Evolutionary conservation across 805 yeast species (phyloP).

Genomic region (Saccharomycopsis sp.): DNA sequence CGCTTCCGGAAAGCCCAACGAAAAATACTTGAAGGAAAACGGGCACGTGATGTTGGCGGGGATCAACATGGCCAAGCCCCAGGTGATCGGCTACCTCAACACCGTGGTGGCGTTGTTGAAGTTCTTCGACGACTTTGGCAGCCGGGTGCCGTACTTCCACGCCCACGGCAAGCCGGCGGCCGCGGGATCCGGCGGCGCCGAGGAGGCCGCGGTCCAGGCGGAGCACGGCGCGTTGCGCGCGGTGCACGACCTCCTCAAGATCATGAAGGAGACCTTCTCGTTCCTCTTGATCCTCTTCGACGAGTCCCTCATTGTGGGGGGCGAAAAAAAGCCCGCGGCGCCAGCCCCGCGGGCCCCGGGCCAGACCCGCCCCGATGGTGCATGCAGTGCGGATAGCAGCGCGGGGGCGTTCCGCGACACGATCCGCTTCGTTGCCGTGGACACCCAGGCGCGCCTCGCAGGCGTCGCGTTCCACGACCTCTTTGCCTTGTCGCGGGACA

Average conservation of each 20-base stretch:
- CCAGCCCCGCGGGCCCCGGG: slow-evolving; percentile 22
- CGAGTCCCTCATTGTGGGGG: slow-evolving; percentile 43
- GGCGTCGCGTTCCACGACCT: slow-evolving; percentile 66
- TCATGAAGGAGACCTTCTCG: slow-evolving; percentile 85
- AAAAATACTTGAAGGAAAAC: slow-evolving; percentile 29
- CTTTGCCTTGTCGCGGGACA: slow-evolving; percentile 58
- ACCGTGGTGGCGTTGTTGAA: slow-evolving; percentile 40
- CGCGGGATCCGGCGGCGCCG: slow-evolving; percentile 20
- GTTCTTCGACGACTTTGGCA: slow-evolving; percentile 38
- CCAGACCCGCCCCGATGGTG: not conserved
- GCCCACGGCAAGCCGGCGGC: slow-evolving; percentile 6
- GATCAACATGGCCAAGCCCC: slow-evolving; percentile 37
- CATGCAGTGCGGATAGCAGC: slow-evolving; percentile 29
- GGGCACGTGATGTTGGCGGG: slow-evolving; percentile 32
- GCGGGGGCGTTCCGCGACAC: slow-evolving; percentile 50
- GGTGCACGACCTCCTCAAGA: slow-evolving; percentile 61
- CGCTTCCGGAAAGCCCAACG: slow-evolving; percentile 28
- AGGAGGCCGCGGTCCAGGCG: slow-evolving; percentile 74
- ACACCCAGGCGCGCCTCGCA: slow-evolving; percentile 62
- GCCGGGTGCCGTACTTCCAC: slow-evolving; percentile 36
- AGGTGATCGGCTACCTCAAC: slow-evolving; percentile 41
- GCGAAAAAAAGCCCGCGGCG: slow-evolving; percentile 4
- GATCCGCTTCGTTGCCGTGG: slow-evolving; percentile 58
- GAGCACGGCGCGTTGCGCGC: slow-evolving; percentile 86
- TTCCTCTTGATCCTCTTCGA: slow-evolving; percentile 77